These are phyloP conservation scores for Scutellaria barbata DNA, from an alignment of 257 asterid species.

Conservation along the genomic window DNA sequence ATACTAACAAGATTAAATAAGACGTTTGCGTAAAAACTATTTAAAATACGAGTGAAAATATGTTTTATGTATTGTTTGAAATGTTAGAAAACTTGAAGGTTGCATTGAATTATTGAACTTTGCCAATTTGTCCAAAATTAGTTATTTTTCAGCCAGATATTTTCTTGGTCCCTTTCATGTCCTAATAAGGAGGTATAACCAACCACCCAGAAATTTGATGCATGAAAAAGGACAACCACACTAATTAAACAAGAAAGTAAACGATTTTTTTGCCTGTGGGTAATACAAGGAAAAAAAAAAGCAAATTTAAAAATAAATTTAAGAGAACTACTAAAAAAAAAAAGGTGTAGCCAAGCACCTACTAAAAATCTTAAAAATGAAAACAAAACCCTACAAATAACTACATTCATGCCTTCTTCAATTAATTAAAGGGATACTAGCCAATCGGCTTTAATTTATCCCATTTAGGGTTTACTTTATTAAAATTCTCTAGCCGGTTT, in stretches of 20 bases:
- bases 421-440: neutral
- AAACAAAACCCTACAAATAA: neutral
- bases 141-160: neutral
- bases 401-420: conserved; percentile 21
- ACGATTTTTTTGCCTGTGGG: neutral
- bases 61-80: too few species aligned
- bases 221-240: conserved; percentile 8
- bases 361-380: neutral
- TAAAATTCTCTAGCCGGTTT: too few species aligned
- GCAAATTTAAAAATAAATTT: neutral
- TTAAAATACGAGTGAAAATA: too few species aligned
- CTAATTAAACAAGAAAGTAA: neutral
- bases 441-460: too few species aligned
- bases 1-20: too few species aligned
- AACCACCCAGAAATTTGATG: neutral
- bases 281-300: neutral
- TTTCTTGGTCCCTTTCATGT: neutral
- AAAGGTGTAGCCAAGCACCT: neutral
- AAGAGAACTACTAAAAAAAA: neutral
- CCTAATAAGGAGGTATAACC: neutral
- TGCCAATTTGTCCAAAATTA: conserved; percentile 1
- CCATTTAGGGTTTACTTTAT: too few species aligned
- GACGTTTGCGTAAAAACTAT: too few species aligned
- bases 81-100: neutral
- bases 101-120: neutral